Evolutionary conservation across 2,329 filamentous ascomycete species (phyloP), one percentile per base, ranked within the genome.

Genomic region (Drechslera avenae): DNA sequence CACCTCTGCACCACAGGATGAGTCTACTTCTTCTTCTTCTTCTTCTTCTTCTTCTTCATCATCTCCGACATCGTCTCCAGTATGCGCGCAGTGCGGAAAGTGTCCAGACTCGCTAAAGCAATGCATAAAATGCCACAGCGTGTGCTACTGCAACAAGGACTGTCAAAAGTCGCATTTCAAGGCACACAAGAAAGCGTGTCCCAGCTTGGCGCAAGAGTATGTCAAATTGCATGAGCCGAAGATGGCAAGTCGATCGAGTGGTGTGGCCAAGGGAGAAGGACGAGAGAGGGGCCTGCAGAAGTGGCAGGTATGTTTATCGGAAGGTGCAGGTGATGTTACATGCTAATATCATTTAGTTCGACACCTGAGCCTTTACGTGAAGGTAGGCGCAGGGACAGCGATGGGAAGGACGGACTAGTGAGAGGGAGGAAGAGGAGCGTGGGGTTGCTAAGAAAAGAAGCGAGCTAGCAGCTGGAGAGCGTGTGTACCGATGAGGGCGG

Each of bases 81-180:
- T 51, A 39, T 72, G 69, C 40, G 65, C 60, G 2, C 62, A 64
- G 31, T 72, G 69, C 40, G 33, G 40, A 18, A 62, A 64, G 30
- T 52, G 58, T 0, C 35, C 58, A 1, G 53, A 56, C 2, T 28
- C 57, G 1, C 62, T 75, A 28, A 75, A 73, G 50, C 63, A 71
- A 36, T 76, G 74, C 57, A 67, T 62, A 14, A 71, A 72, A 47
- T 76, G 74, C 55, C 71, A 76, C 50, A 73, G 66, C 44, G 66
- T 71, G 12, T 46, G 54, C 5, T 76, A 76, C 58, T 76, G 74
- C 59, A 69, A 63, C 6, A 72, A 74, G 17, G 72, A 76, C 23
- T 76, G 73, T 61, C 73, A 73, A 48, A 76, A 75, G 55, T 68
- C 69, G 17, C 63, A 66, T 23, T 69, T 68, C 54, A 75, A 75